Base-by-base conservation (phyloP, 1,284 basidiomycete species). In the Singerocomus rubriflavus region DNA sequence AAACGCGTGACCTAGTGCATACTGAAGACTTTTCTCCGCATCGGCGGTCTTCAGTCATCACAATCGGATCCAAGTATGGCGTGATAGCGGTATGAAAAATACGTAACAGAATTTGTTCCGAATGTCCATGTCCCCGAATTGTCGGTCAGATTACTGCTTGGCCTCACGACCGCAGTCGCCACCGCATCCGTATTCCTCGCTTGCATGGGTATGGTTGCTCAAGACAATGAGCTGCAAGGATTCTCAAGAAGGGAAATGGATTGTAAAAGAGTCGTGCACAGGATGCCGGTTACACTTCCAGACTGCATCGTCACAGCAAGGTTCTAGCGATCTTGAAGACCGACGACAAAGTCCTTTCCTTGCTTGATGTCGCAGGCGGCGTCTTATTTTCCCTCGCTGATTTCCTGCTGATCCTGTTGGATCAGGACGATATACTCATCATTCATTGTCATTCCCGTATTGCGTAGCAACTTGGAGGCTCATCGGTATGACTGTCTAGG, bases 1-100 rank as follows among this genome's bases (percentile, higher is more conserved):
- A 30, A 36, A 34, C 38, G 39, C 39, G 29, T 31, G 31, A 35
- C 32, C 27, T 37, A 16, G 40, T 34, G 29, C 36, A 26, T 35
- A 38, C 40, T 14, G 4, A 25, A 30, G 29, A 9, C 16, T 38
- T 43, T 36, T 29, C 27, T 56, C 36, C 42, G 38, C 42, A 54
- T 21, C 40, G 42, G 21, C 38, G 35, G 46, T n/a, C 46, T 11
- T 35, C 26, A 16, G 7, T 36, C 16, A 32, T 29, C 21, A 10
- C 26, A 14, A 4, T 38, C 36, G 30, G 53, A 21, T 34, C 52
- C n/a, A 11, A 29, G 6, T 29, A 25, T 34, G 27, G n/a, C 44
- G 8, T 14, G n/a, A 48, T 5, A 17, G 30, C 6, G 4, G 2
- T 29, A 32, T n/a, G 16, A 26, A 25, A 17, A 16, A 16, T 21